A percentile compares a stretch with the other conserved stretches of the same genome.
Conservation (phyloP, 805 yeast species). For the Torulaspora franciscae region DNA sequence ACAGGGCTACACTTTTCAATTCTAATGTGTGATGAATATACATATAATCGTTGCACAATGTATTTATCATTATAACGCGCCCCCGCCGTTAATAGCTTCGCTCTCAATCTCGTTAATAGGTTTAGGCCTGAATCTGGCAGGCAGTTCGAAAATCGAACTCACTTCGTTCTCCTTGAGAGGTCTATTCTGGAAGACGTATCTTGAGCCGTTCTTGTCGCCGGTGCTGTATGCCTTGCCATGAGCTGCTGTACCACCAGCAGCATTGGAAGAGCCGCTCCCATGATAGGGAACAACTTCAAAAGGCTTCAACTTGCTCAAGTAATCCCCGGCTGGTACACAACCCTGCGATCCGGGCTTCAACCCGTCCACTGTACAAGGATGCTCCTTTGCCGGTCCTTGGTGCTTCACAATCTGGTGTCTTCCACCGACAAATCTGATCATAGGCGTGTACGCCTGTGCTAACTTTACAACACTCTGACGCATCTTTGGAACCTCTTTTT, state of each 20-base stretch:
- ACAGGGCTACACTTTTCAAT: slow-evolving; percentile 20
- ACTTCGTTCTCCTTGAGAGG: slow-evolving; percentile 39
- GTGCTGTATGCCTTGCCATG: slow-evolving; percentile 2
- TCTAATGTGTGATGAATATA: slow-evolving; percentile 7
- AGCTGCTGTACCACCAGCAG: slow-evolving; percentile 38
- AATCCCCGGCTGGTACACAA: slow-evolving; percentile 23
- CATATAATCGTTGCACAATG: slow-evolving; percentile 18
- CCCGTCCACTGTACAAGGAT: slow-evolving; percentile 30
- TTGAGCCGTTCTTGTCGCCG: slow-evolving; percentile 4
- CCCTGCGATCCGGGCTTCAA: slow-evolving; percentile 30
- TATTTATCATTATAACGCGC: slow-evolving; percentile 44
- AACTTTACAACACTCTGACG: slow-evolving; percentile 29
- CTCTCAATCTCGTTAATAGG: slow-evolving; percentile 63
- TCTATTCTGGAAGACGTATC: slow-evolving; percentile 29
- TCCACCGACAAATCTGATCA: slow-evolving; percentile 84
- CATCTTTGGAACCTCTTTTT: slow-evolving; percentile 21
- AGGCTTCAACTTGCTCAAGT: slow-evolving; percentile 36
- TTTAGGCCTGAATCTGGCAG: slow-evolving; percentile 67
- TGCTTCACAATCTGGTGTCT: slow-evolving; percentile 51
- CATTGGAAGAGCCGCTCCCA: slow-evolving; percentile 40
- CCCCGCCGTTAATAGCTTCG: slow-evolving; percentile 76
- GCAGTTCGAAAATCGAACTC: slow-evolving; percentile 59
- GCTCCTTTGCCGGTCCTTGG: slow-evolving; percentile 21
- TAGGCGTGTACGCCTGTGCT: slow-evolving; percentile 47
- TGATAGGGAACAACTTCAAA: slow-evolving; percentile 39